These are phyloP conservation scores for Xylaria sp. DNA, from an alignment of 2,329 filamentous ascomycete species.

Conservation along the genomic window DNA sequence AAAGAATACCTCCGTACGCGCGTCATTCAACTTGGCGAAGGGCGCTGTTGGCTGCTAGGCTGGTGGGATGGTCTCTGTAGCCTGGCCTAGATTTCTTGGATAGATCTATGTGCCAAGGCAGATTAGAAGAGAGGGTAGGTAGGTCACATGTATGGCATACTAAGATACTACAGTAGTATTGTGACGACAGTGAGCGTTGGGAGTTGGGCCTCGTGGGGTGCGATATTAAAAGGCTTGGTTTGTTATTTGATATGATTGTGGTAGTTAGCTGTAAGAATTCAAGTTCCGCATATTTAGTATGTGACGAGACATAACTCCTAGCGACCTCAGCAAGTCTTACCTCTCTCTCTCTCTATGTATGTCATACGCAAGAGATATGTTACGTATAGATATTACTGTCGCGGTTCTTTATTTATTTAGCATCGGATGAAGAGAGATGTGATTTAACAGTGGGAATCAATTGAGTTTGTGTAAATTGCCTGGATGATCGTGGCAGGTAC, in stretches of 20 bases:
- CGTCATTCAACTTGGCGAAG: conserved; percentile 30
- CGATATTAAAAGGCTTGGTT: not conserved
- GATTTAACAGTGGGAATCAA: not conserved
- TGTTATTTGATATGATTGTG: not conserved
- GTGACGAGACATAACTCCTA: too few species aligned
- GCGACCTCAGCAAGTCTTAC: too few species aligned
- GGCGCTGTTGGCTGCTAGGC: too few species aligned
- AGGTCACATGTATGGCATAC: too few species aligned
- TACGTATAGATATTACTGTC: not conserved
- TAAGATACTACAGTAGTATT: not conserved
- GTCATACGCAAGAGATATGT: too few species aligned
- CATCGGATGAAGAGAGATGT: not conserved
- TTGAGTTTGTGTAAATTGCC: not conserved
- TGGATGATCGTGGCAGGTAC: too few species aligned
- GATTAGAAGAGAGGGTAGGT: not conserved
- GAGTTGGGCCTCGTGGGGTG: not conserved
- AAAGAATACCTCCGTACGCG: conserved; percentile 20
- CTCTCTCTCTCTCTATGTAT: too few species aligned
- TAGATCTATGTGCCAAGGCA: not conserved
- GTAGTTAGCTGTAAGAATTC: too few species aligned
- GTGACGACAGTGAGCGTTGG: not conserved
- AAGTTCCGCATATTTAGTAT: too few species aligned
- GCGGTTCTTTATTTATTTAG: not conserved
- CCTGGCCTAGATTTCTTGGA: not conserved
- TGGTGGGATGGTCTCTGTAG: not conserved